A percentile compares a stretch with the other conserved stretches of the same genome.
Conservation (phyloP, 108 stramenopile genomes). For the Skeletonema costatum region DNA sequence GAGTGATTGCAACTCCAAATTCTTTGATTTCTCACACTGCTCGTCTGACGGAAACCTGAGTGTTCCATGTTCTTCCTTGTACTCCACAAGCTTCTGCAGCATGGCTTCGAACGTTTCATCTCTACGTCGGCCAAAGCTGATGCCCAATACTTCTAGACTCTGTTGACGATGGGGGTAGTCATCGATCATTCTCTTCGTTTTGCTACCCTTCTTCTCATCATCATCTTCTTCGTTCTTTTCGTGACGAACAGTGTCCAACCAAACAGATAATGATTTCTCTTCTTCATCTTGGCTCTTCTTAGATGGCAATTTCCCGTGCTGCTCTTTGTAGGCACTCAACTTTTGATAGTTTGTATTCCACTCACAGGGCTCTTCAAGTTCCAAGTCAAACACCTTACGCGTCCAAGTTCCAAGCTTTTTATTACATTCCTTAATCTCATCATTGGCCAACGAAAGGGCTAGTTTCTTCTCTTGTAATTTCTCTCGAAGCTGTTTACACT, state of each 20-base stretch:
- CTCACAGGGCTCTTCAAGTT: constrained; percentile 37
- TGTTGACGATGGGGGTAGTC: constrained; percentile 47
- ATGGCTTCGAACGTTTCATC: constrained; percentile 50
- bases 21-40: constrained; percentile 28
- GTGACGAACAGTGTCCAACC: constrained; percentile 20
- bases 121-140: constrained; percentile 5
- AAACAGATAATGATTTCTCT: constrained; percentile 28
- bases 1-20: constrained; percentile 30
- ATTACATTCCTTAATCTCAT: constrained; percentile 13
- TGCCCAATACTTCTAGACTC: constrained; percentile 10
- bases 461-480: constrained; percentile 30
- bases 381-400: constrained; percentile 40
- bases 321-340: constrained; percentile 14
- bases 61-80: constrained; percentile 58
- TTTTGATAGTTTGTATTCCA: constrained; percentile 34
- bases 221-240: constrained; percentile 9
- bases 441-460: constrained; percentile 29
- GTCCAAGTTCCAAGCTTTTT: constrained; percentile 30
- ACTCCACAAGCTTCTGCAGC: constrained; percentile 56
- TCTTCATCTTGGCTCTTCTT: constrained; percentile 21
- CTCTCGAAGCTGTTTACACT: constrained; percentile 22
- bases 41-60: constrained; percentile 52
- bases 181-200: constrained; percentile 2
- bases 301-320: constrained; percentile 34
- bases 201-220: constrained; percentile 6